These are phyloP conservation scores for Paramecium pentaurelia DNA, from an alignment of 73 alveolate genomes.

Conservation along the genomic window DNA sequence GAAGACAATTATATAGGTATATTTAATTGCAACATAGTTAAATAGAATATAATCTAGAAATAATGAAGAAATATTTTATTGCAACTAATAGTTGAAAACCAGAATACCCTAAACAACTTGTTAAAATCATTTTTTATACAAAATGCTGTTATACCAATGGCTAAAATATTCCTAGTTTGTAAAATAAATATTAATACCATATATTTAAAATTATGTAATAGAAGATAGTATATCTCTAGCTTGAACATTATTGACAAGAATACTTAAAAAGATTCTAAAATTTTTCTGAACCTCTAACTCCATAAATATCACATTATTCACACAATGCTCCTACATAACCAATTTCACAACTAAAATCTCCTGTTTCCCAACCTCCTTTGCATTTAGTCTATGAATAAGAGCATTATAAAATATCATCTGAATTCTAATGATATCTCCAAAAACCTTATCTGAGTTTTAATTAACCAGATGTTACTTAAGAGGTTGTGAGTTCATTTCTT, in stretches of 20 bases:
- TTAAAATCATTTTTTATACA: not conserved
- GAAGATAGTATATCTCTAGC: not conserved
- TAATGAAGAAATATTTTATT: not conserved
- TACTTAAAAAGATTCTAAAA: not conserved
- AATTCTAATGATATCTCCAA: not conserved
- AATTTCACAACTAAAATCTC: not conserved
- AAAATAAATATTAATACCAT: not conserved
- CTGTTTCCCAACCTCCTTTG: conserved; percentile 13
- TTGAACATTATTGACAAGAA: not conserved
- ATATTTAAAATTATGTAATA: not conserved
- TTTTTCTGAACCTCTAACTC: not conserved
- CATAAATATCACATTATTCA: not conserved
- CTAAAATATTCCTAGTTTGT: not conserved
- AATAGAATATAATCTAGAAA: not conserved
- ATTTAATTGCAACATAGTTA: not conserved
- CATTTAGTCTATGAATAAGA: not conserved
- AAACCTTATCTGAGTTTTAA: not conserved
- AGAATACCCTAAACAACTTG: not conserved
- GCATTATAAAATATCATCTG: not conserved
- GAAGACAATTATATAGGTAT: not conserved
- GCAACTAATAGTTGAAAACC: not conserved
- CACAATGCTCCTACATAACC: not conserved
- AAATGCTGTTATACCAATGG: not conserved
- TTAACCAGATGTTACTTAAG: not conserved
- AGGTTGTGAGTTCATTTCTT: not conserved